Evolutionary conservation across 2,329 filamentous ascomycete genomes (phyloP), one percentile per base, ranked within the genome.

Genomic region (Triangularia verruculosa): DNA sequence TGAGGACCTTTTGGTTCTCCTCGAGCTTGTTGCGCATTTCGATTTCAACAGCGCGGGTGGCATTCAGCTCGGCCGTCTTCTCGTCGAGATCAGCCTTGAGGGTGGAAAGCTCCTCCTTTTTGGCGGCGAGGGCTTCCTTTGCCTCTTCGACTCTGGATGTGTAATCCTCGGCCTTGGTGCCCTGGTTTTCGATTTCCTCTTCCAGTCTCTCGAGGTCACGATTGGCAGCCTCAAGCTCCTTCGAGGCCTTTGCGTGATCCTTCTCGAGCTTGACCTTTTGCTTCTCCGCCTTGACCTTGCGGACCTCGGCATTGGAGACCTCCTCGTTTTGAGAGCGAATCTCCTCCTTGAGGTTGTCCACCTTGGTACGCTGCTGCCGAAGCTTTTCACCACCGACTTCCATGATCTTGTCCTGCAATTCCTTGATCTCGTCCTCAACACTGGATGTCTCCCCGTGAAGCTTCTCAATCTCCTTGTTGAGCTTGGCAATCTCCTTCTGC

Each of bases 1-100:
- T 77, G 13, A 98, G 83, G 9, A 89, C 86, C 78, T 99, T 99
- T 69, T 97, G 91, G 75, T 94, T 95, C 74, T 98, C 94, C 73
- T 98, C 95, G 1, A 99, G 88, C 79, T 96, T 96, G 78, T 98
- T 98, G 67, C 91, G 90, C 93, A 98, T 97, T 77, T 99, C 95
- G 66, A 99, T 97, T 76, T 99, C 95, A 2, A 89, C 82, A 0
- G 92, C 93, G 9, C 94, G 87, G 0, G 90, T 96, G 72, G 92
- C 90, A 73, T 98, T 97, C 62, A 98, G 83, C 74, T 96, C 92
- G 0, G 88, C 80, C 1, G 87, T 90, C 81, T 93, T 96, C 70
- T 91, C 88, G 69, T 99, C 94, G 11, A 98, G 83, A 71, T 97
- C 91, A 3, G 85, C 80, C 78, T 98, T 99, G 62, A 98, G 77